phyloP scores from a whole-genome alignment of 2,329 filamentous ascomycete genomes.

The Periconia digitata region DNA sequence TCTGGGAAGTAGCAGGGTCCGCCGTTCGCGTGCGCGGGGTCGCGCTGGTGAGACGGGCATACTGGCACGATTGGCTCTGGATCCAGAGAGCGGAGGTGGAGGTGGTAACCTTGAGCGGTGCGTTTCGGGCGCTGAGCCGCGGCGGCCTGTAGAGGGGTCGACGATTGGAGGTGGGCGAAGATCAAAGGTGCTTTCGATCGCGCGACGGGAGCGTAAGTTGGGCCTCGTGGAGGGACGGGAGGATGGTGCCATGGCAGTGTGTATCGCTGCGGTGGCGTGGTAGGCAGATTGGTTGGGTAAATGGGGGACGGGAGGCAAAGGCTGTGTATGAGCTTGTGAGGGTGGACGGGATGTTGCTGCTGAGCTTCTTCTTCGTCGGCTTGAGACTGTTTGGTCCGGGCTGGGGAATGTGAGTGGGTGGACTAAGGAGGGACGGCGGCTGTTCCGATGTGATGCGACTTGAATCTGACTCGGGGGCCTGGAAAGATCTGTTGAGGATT shows the following conservation, averaged over 20 bases:
- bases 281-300: slow-evolving; percentile 19
- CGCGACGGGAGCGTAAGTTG: slow-evolving; percentile 14
- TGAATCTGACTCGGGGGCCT: not conserved
- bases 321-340: slow-evolving; percentile 7
- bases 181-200: slow-evolving; percentile 22
- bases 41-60: slow-evolving; percentile 6
- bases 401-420: slow-evolving; percentile 38
- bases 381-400: slow-evolving; percentile 22
- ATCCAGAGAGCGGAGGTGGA: slow-evolving; percentile 2
- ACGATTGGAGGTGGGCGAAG: slow-evolving; percentile 23
- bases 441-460: not conserved
- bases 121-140: slow-evolving; percentile 28
- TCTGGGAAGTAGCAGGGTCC: slow-evolving; percentile 9
- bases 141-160: slow-evolving; percentile 14
- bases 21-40: slow-evolving; percentile 1
- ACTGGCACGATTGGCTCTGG: slow-evolving; percentile 10
- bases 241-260: not conserved
- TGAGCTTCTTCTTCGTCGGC: slow-evolving; percentile 27
- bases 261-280: slow-evolving; percentile 11
- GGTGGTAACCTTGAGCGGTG: slow-evolving; percentile 13
- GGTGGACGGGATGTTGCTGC: slow-evolving; percentile 17
- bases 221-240: slow-evolving; percentile 10
- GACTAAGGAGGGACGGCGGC: slow-evolving; percentile 30
- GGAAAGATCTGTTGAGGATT: slow-evolving; percentile 29
- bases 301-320: slow-evolving; percentile 5